Base-by-base conservation (phyloP, 116 monocot genomes). In the Zostera marina region DNA sequence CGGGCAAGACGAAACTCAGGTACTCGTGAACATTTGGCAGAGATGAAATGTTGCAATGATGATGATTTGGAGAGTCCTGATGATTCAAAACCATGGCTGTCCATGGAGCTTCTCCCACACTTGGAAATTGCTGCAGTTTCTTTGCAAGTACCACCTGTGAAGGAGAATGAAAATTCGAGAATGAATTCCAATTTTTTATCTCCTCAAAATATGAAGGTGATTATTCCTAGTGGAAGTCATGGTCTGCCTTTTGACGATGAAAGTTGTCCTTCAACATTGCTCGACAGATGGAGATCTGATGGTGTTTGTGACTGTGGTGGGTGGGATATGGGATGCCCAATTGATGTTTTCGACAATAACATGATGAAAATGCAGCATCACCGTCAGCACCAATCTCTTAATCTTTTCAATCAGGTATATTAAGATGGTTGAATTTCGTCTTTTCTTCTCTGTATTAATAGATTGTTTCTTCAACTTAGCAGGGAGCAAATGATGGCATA, bases 271-370 rank as follows among this genome's bases (percentile, higher is more conserved):
- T 83, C 87, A 42, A 62, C 79, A 3, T 79, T 92, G 53, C 78
- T 92, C 21, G 79, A 92, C 65, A 81, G 87, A 76, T 87, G 83
- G 87, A 78, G 80, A 73, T 76, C 58, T 58, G 84, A 84, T 39
- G 92, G 87, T 52, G 74, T 69, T 7, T 92, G 92, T 70, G 87
- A 92, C 58, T 92, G 92, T 66, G 92, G 92, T 53, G 92, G 92
- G 19, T 92, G 92, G 92, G 92, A 92, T 58, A 87, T 92, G 87
- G 80, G 69, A 3, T 92, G 92, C 39, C 87, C 92, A 19, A 72
- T 92, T 72, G 53, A 45, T 23, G 71, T 92, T 24, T 65, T 92
- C 56, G 74, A 79, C 17, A 79, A 79, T 47, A 40, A 38, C 11
- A 32, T 26, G 41, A 69, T 41, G 41, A 47, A 10, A 74, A 62